Base-by-base conservation (phyloP, 306 rosid species). In the Medicago truncatula region DNA sequence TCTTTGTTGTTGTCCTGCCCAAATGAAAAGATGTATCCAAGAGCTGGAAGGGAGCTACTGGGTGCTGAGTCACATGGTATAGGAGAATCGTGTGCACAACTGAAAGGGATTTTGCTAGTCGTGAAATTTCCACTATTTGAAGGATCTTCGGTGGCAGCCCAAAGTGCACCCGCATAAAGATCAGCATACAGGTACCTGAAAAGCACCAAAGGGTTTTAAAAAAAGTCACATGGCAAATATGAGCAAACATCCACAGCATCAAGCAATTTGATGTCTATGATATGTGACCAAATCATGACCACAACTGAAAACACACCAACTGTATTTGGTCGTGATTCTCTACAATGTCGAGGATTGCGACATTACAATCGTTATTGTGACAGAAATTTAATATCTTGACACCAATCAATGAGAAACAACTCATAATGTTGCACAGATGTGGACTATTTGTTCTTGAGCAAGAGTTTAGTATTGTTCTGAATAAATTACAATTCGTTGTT, bases 1-100 rank as follows among this genome's bases (percentile, higher is more conserved):
- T 92, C 96, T 60, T 88, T 92, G 2, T n/a, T 62, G 82, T 90
- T 92, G 82, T 90, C 98, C 76, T 92, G 91, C 8, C 90, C 96
- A 34, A 85, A 90, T 34, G 98, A 92, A 85, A 4, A 89, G 56
- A 90, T 53, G 74, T 90, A 92, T 18, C 92, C 94, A 23, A 92
- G 69, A 17, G 89, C 81, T 54, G 98, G 87, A 39, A 85, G 88
- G 49, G 88, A 56, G 59, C 83, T 89, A 53, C 78, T 87, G 1
- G 92, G 82, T 31, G 83, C 82, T 23, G 85, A 70, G 46, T 67
- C 83, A 70, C 98, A 92, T 46, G 76, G 58, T 34, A 90, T 82
- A 9, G 96, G 96, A 57, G 96, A 87, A 84, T 92, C 84, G 7
- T 69, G 60, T 1, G 91, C 86, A 80, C 98, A 92, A 57, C 86